Conservation (phyloP, 1,139 yeast species). For the Candida tunisiensis region DNA sequence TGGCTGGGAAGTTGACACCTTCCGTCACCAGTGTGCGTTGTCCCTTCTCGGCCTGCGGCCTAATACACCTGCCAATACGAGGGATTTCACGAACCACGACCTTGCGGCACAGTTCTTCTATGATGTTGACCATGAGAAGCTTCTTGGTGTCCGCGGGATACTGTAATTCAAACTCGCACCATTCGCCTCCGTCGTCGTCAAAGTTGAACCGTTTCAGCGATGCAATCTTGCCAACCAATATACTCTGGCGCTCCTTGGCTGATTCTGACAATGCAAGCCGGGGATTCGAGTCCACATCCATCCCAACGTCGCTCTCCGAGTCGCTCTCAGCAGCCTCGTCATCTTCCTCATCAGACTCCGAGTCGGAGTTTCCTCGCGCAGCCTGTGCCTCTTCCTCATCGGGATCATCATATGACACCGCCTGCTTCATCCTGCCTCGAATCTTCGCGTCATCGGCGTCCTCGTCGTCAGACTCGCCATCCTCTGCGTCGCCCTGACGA, state of each 20-base stretch:
- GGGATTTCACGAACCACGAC: constrained; percentile 92
- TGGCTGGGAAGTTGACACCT: constrained; percentile 93
- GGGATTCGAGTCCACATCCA: constrained; percentile 6
- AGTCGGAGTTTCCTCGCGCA: constrained; percentile 24
- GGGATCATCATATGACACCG: constrained; percentile 87
- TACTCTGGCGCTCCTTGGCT: constrained; percentile 76
- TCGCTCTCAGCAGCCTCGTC: constrained; percentile 10
- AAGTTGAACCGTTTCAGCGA: constrained; percentile 69
- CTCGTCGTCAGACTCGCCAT: constrained; percentile 18
- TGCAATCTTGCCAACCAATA: constrained; percentile 55
- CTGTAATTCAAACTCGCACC: constrained; percentile 85
- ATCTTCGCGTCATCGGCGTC: constrained; percentile 63
- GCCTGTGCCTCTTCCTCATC: constrained; percentile 89
- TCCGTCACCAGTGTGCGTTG: constrained; percentile 78
- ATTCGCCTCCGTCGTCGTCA: constrained; percentile 75
- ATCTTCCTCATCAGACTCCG: constrained; percentile 20
- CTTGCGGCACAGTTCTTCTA: constrained; percentile 79
- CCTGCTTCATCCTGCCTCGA: constrained; percentile 50
- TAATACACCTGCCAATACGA: constrained; percentile 82
- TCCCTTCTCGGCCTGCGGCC: constrained; percentile 41
- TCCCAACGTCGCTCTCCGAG: constrained; percentile 8
- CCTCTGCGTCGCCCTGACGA: constrained; percentile 7
- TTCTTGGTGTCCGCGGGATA: constrained; percentile 80
- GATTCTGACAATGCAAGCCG: constrained; percentile 27
- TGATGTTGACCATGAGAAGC: constrained; percentile 90